phyloP scores from a whole-genome alignment of 768 basidiomycete genomes.

The Kwoniella sp. region DNA sequence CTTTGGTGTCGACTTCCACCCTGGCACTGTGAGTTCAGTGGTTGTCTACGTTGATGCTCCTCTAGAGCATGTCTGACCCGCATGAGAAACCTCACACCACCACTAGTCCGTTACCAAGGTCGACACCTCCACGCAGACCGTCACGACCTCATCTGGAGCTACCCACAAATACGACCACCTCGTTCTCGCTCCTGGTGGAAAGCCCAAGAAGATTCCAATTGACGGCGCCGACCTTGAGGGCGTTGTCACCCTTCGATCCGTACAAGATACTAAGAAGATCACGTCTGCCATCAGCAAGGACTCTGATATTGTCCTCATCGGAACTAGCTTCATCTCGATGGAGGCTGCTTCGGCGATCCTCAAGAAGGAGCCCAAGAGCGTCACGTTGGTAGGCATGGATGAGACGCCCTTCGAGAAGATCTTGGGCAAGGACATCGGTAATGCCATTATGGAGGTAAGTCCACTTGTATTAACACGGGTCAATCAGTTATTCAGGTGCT shows the following conservation, averaged over 20 bases:
- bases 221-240: slow-evolving; percentile 74
- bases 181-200: slow-evolving; percentile 76
- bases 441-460: slow-evolving; percentile 71
- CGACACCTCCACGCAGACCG: slow-evolving; percentile 66
- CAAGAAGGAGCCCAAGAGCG: slow-evolving; percentile 72
- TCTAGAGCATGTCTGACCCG: too few species aligned
- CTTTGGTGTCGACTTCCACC: slow-evolving; percentile 53
- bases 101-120: slow-evolving; percentile 67
- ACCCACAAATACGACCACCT: slow-evolving; percentile 71
- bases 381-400: slow-evolving; percentile 83
- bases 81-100: neutral
- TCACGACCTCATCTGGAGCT: slow-evolving; percentile 68
- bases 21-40: slow-evolving; percentile 54
- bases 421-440: slow-evolving; percentile 77
- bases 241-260: slow-evolving; percentile 72
- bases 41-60: too few species aligned
- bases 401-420: slow-evolving; percentile 77
- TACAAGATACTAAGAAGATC: slow-evolving; percentile 70
- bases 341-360: slow-evolving; percentile 70
- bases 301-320: slow-evolving; percentile 81
- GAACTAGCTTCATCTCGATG: slow-evolving; percentile 90
- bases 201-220: slow-evolving; percentile 73
- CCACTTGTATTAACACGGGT: too few species aligned
- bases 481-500: neutral
- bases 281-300: slow-evolving; percentile 60